A percentile compares a stretch with the other conserved stretches of the same genome.
phyloP scores from a whole-genome alignment of 345 rosid genomes.

The Eucalyptus rudis region DNA sequence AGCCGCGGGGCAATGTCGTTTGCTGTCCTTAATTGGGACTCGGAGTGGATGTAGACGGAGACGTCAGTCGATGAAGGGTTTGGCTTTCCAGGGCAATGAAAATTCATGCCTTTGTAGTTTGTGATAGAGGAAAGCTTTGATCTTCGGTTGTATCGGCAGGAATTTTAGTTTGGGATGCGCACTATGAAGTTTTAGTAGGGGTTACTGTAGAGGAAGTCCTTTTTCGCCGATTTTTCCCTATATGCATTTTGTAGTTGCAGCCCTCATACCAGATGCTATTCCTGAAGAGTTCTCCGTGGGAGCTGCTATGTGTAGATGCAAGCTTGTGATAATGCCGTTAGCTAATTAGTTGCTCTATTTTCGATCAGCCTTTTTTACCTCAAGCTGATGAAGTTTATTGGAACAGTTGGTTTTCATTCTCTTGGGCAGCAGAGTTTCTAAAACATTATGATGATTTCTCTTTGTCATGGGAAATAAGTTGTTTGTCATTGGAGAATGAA shows the following conservation, averaged over 20 bases:
- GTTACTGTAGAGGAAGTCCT: neutral
- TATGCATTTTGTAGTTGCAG: neutral
- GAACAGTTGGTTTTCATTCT: neutral
- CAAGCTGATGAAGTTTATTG: neutral
- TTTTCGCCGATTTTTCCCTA: neutral
- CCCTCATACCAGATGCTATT: neutral
- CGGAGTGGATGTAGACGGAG: neutral
- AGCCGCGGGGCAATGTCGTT: neutral
- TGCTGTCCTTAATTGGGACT: neutral
- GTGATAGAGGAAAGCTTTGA: neutral
- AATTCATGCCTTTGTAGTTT: neutral
- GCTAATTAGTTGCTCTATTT: neutral
- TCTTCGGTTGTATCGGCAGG: neutral
- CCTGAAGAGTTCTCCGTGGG: neutral
- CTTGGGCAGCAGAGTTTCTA: neutral
- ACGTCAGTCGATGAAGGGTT: neutral
- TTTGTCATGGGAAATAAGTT: neutral
- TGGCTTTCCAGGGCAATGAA: neutral
- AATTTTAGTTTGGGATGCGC: neutral
- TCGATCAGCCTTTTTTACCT: neutral
- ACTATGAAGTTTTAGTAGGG: neutral
- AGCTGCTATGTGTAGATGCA: neutral
- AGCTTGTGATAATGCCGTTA: neutral
- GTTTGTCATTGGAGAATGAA: neutral
- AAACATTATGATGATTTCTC: neutral